Percentiles rank a stretch among this genome's conserved stretches.
Conservation (phyloP, 2,329 filamentous ascomycete species). For the Calonectria ilicicola region DNA sequence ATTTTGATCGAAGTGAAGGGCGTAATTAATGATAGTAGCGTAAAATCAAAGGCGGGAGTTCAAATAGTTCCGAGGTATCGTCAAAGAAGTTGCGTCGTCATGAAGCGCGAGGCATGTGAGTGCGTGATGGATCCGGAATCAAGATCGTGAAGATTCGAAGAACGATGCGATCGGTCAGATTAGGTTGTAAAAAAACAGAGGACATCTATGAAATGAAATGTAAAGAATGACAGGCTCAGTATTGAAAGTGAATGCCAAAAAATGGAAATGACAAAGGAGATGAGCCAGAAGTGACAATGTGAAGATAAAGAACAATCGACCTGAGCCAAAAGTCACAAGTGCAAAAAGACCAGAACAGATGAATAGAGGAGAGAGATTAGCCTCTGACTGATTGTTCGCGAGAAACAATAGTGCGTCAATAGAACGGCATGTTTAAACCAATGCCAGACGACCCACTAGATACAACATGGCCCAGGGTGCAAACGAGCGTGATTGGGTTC, state of each 20-base stretch:
- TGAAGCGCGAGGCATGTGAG: constrained; percentile 16
- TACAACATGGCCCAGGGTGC: constrained; percentile 33
- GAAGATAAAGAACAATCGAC: constrained; percentile 19
- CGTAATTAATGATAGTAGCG: constrained; percentile 23
- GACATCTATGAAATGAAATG: constrained; percentile 24
- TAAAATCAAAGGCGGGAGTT: constrained; percentile 1
- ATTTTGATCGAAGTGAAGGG: constrained; percentile 24
- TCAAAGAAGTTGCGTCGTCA: constrained; percentile 24
- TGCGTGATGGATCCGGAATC: constrained; percentile 20
- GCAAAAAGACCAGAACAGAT: neutral
- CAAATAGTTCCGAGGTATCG: constrained; percentile 21
- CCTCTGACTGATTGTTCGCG: constrained; percentile 9
- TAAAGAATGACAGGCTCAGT: constrained; percentile 26
- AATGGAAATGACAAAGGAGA: constrained; percentile 40
- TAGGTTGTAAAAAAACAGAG: constrained; percentile 14
- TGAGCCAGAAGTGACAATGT: constrained; percentile 16
- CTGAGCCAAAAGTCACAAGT: constrained; percentile 8
- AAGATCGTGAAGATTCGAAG: constrained; percentile 7
- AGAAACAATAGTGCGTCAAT: constrained; percentile 17
- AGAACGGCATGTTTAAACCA: constrained; percentile 8
- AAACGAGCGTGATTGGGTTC: constrained; percentile 39
- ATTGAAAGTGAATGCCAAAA: constrained; percentile 11
- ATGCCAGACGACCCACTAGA: constrained; percentile 27
- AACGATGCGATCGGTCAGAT: constrained; percentile 9
- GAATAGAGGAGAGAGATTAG: constrained; percentile 9